phyloP scores from a whole-genome alignment of 1,284 basidiomycete species.

The Ustilago vetiveriae region DNA sequence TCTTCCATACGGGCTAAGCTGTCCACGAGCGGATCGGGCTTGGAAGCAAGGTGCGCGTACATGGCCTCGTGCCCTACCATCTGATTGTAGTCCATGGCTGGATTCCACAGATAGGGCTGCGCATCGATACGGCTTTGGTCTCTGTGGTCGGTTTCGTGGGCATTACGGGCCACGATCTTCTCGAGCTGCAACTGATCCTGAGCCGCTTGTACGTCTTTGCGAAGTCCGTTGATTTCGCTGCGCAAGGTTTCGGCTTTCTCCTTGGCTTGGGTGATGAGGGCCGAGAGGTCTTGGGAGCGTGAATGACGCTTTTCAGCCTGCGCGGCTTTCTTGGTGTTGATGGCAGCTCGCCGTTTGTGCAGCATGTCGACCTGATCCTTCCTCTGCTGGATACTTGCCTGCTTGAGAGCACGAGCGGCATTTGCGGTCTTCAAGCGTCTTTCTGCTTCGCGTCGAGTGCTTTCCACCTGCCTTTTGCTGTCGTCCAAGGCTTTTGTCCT shows the following conservation, averaged over 20 bases:
- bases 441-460: constrained; percentile 81
- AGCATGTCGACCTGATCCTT: constrained; percentile 77
- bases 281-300: constrained; percentile 23
- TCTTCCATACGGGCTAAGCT: constrained; percentile 38
- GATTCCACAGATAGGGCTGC: constrained; percentile 15
- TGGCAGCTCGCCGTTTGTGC: constrained; percentile 70
- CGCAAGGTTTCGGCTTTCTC: constrained; percentile 16
- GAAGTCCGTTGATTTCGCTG: constrained; percentile 13
- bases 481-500: constrained; percentile 87
- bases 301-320: constrained; percentile 37
- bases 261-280: constrained; percentile 17
- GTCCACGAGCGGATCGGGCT: constrained; percentile 39
- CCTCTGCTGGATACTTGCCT: constrained; percentile 69
- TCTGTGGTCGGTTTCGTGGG: constrained; percentile 12
- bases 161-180: constrained; percentile 16
- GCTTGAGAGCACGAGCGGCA: constrained; percentile 69
- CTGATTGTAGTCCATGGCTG: constrained; percentile 8
- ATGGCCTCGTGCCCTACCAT: constrained; percentile 21
- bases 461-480: constrained; percentile 82
- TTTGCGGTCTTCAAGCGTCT: constrained; percentile 81
- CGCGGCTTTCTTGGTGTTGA: constrained; percentile 44
- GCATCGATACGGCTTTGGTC: constrained; percentile 8
- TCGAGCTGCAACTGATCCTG: constrained; percentile 28
- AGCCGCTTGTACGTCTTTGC: constrained; percentile 22
- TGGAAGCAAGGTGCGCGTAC: constrained; percentile 30